phyloP scores from a whole-genome alignment of 2,329 filamentous ascomycete genomes.

The Bipolaris victoriae region DNA sequence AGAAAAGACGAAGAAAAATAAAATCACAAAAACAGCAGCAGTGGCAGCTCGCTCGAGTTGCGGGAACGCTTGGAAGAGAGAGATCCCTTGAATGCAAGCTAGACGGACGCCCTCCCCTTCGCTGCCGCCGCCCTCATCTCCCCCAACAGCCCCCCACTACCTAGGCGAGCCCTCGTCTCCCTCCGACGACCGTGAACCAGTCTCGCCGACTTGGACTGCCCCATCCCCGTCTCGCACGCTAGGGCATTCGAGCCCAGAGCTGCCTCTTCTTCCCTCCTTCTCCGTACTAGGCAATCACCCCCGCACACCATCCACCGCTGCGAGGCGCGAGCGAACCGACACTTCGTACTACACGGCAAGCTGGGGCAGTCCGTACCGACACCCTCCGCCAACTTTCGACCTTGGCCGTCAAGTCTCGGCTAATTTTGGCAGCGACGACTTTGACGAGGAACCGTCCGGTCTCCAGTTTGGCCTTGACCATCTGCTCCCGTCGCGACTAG shows the following conservation, averaged over 20 bases:
- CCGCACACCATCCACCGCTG: slow-evolving; percentile 45
- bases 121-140: slow-evolving; percentile 44
- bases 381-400: slow-evolving; percentile 58
- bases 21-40: slow-evolving; percentile 4
- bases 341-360: slow-evolving; percentile 73
- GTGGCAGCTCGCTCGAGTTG: slow-evolving; percentile 26
- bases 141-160: slow-evolving; percentile 38
- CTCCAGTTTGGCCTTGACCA: slow-evolving; percentile 50
- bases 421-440: slow-evolving; percentile 47
- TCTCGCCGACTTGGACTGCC: slow-evolving; percentile 48
- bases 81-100: slow-evolving; percentile 49
- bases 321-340: slow-evolving; percentile 49
- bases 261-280: slow-evolving; percentile 46
- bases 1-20: slow-evolving; percentile 17
- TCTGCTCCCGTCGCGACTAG: slow-evolving; percentile 45
- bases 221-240: slow-evolving; percentile 51
- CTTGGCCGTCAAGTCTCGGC: slow-evolving; percentile 36
- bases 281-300: slow-evolving; percentile 41
- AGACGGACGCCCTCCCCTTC: slow-evolving; percentile 44
- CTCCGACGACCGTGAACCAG: slow-evolving; percentile 31
- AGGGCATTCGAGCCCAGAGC: slow-evolving; percentile 51
- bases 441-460: slow-evolving; percentile 46
- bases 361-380: slow-evolving; percentile 90
- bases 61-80: slow-evolving; percentile 24
- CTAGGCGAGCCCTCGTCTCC: slow-evolving; percentile 31